Evolutionary conservation across 2,329 filamentous ascomycete species (phyloP), one percentile per base, ranked within the genome.

Genomic region (Tolypocladium tundrense): DNA sequence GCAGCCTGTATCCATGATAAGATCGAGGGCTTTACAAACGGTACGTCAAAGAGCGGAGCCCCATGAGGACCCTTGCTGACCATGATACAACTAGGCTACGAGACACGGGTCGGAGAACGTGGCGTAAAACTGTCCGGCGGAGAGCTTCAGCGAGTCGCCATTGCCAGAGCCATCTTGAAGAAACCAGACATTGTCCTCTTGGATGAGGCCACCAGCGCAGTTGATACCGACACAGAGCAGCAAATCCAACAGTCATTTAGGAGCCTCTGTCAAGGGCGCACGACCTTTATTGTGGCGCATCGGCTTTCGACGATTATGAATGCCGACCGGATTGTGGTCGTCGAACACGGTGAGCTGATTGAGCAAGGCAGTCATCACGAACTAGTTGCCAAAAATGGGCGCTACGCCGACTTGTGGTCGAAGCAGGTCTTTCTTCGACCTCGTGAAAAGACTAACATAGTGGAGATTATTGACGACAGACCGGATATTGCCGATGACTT

Each of bases 151-250:
- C 80, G 85, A 53, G 79, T 88, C 35, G 85, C 85, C 6, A 88
- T 88, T 66, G 85, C 85, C 9, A 82, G 88, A 33, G 87, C 88
- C 1, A 80, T 93, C 53, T 75, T 92, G 62, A 89, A 90, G 70
- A 80, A 82, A 59, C 88, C 89, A 0, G 85, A 89, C 58, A 85
- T 92, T 60, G 83, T 93, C 11, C 79, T 93, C 43, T 79, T 93
- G 1, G 89, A 93, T 62, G 89, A 92, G 70, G 86, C 89, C 1
- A 91, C 90, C 4, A 90, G 87, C 42, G 86, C 88, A 8, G 85
- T 93, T 59, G 85, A 90, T 60, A 86, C 86, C 0, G 82, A 86
- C 40, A 88, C 84, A 1, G 85, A 88, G 68, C 81, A 84, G 57
- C 81, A 84, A 62, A 88, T 88, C 52, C 85, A 88, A 63, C 75